Percentiles rank a stretch among this genome's conserved stretches.
These are phyloP conservation scores for Aspergillus egyptiacus DNA, from an alignment of 495 filamentous ascomycete species.

Conservation along the genomic window DNA sequence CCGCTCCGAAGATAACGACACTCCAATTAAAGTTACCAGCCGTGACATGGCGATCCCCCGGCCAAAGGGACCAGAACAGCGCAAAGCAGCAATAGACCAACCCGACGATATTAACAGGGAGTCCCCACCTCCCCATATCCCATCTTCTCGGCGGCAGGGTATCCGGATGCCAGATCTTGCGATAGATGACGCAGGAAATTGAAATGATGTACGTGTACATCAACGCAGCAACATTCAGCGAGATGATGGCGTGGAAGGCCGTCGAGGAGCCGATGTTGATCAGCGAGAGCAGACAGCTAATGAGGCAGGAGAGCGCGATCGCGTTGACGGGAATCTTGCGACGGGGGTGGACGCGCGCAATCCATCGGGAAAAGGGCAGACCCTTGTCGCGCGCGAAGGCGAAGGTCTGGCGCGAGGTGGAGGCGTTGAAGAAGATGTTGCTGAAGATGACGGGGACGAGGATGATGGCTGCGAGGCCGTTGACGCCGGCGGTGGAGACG, in stretches of 20 bases:
- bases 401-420: constrained; percentile 18
- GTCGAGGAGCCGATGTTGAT: constrained; percentile 44
- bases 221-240: constrained; percentile 37
- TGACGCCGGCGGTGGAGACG: constrained; percentile 21
- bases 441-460: constrained; percentile 23
- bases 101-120: constrained; percentile 33
- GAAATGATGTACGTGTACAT: constrained; percentile 39
- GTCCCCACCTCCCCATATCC: constrained; percentile 31
- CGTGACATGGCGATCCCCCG: constrained; percentile 28
- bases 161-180: constrained; percentile 31
- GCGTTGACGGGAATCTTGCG: constrained; percentile 27
- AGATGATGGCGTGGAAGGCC: constrained; percentile 52
- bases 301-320: constrained; percentile 18
- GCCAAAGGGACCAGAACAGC: constrained; percentile 45
- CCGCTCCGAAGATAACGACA: constrained; percentile 37
- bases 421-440: constrained; percentile 20
- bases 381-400: constrained; percentile 21
- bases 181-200: constrained; percentile 33
- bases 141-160: constrained; percentile 38
- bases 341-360: constrained; percentile 24
- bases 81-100: constrained; percentile 31
- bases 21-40: constrained; percentile 44
- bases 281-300: constrained; percentile 15
- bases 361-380: constrained; percentile 41
- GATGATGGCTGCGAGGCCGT: constrained; percentile 18